Evolutionary conservation across 2,329 filamentous ascomycete genomes (phyloP).

Genomic region (Lecanicillium sp.): DNA sequence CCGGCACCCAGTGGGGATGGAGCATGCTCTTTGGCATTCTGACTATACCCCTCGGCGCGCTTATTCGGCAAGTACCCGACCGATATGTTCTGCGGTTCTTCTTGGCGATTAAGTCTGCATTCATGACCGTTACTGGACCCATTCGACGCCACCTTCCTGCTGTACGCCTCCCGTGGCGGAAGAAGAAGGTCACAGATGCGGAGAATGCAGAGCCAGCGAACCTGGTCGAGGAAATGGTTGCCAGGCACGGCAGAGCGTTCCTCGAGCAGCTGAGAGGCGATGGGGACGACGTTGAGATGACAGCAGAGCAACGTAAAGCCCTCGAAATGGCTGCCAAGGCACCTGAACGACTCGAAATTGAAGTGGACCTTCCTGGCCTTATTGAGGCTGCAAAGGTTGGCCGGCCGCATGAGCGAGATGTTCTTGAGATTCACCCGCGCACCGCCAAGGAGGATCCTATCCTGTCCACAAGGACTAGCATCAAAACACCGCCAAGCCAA

Average conservation of each 20-base stretch:
- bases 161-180: conserved; percentile 13
- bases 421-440: conserved; percentile 31
- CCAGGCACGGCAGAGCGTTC: conserved; percentile 8
- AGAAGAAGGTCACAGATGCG: conserved; percentile 15
- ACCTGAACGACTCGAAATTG: conserved; percentile 8
- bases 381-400: conserved; percentile 23
- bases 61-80: conserved; percentile 34
- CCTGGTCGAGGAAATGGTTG: conserved; percentile 16
- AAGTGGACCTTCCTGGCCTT: conserved; percentile 22
- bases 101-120: conserved; percentile 12
- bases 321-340: conserved; percentile 8
- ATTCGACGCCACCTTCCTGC: conserved; percentile 12
- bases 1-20: conserved; percentile 62
- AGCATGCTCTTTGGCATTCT: conserved; percentile 60
- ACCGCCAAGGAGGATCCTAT: conserved; percentile 32
- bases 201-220: conserved; percentile 16
- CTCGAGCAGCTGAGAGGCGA: conserved; percentile 9
- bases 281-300: conserved; percentile 13
- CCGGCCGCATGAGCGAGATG: conserved; percentile 16
- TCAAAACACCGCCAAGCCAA: conserved; percentile 30
- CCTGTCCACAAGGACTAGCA: conserved; percentile 19
- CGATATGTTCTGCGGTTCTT: conserved; percentile 21
- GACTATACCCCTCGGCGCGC: conserved; percentile 52
- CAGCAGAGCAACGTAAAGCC: conserved; percentile 14
- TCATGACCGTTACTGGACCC: conserved; percentile 13